A percentile compares a stretch with the other conserved stretches of the same genome.
These are phyloP conservation scores for Stephania yunnanensis DNA, from an alignment of 164 flowering plant genomes.

Conservation along the genomic window DNA sequence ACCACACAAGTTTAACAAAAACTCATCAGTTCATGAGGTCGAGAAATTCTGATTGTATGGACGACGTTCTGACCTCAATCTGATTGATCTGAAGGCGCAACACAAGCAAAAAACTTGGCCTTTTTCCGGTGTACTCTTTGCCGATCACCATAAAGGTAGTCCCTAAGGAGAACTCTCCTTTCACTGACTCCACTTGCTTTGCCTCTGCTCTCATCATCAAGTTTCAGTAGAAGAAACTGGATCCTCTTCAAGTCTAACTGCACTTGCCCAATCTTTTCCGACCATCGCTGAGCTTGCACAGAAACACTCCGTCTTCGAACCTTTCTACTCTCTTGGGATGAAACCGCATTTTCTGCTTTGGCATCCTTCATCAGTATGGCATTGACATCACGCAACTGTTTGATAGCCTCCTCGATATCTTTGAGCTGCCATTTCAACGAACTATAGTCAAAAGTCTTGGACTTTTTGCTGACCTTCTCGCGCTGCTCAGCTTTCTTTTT, in stretches of 20 bases:
- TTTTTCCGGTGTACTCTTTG: constrained; percentile 31
- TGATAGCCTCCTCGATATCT: constrained; percentile 54
- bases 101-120: constrained; percentile 50
- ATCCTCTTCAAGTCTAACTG: constrained; percentile 77
- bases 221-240: constrained; percentile 48
- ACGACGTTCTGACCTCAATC: constrained; percentile 21
- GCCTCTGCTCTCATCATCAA: constrained; percentile 51
- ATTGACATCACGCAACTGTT: constrained; percentile 50
- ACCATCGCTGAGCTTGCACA: constrained; percentile 56
- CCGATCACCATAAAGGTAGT: constrained; percentile 45
- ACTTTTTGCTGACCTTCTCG: constrained; percentile 37
- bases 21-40: not conserved
- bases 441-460: constrained; percentile 49
- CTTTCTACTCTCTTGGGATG: constrained; percentile 29
- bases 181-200: constrained; percentile 28
- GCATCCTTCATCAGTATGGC: constrained; percentile 40
- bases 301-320: constrained; percentile 29
- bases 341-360: constrained; percentile 24
- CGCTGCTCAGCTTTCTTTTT: constrained; percentile 52
- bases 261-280: constrained; percentile 78
- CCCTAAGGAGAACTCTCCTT: constrained; percentile 43
- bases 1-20: not conserved
- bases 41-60: not conserved
- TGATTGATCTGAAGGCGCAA: constrained; percentile 34
- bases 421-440: constrained; percentile 58